Percentiles rank a stretch among this genome's conserved stretches.
phyloP scores from a whole-genome alignment of 2,329 filamentous ascomycete species.

The Phaeosphaeriaceae sp. region DNA sequence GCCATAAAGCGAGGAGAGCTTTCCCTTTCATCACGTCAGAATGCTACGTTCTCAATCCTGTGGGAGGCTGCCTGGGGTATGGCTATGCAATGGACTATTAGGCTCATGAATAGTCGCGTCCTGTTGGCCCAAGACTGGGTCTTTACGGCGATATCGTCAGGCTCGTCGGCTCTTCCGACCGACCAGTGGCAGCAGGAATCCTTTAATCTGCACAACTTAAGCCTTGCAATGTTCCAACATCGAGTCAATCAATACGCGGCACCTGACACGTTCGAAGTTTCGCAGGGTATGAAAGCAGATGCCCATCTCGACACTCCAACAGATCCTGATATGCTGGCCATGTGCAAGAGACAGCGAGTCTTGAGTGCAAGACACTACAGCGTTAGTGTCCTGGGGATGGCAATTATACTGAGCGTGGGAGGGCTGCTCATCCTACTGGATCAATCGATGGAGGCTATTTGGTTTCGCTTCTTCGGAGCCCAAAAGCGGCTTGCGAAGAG shows the following conservation, averaged over 20 bases:
- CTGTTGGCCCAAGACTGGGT: slow-evolving; percentile 27
- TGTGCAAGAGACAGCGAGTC: slow-evolving; percentile 28
- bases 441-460: slow-evolving; percentile 7
- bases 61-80: slow-evolving; percentile 28
- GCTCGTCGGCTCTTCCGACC: slow-evolving; percentile 14
- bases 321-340: slow-evolving; percentile 13
- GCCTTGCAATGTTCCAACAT: slow-evolving; percentile 29
- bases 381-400: slow-evolving; percentile 31
- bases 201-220: slow-evolving; percentile 31
- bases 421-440: slow-evolving; percentile 26
- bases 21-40: slow-evolving; percentile 14
- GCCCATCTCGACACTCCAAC: slow-evolving; percentile 14
- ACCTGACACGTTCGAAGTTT: slow-evolving; percentile 22
- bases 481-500: slow-evolving; percentile 21
- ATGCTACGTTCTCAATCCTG: slow-evolving; percentile 16
- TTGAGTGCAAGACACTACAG: slow-evolving; percentile 18
- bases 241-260: slow-evolving; percentile 23
- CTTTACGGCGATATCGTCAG: slow-evolving; percentile 13
- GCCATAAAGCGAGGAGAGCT: slow-evolving; percentile 16
- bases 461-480: slow-evolving; percentile 23
- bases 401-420: slow-evolving; percentile 26
- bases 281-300: slow-evolving; percentile 12
- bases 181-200: slow-evolving; percentile 28
- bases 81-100: slow-evolving; percentile 24
- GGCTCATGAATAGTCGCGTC: slow-evolving; percentile 16